Conservation (phyloP, 1,284 basidiomycete species). For the Ustilago tritici region DNA sequence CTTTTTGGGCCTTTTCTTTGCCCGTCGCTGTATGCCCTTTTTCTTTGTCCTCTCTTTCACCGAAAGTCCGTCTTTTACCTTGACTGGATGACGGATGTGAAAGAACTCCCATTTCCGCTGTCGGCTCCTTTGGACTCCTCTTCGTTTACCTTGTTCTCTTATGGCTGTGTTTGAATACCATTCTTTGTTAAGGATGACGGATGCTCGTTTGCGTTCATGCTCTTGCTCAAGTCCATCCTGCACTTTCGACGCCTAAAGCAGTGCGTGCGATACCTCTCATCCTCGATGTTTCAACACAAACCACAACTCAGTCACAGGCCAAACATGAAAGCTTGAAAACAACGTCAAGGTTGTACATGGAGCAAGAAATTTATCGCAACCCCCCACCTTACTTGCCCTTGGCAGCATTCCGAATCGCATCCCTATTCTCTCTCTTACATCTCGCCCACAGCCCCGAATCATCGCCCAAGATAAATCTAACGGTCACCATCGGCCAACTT, state of each 20-base stretch:
- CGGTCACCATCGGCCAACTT: constrained; percentile 93
- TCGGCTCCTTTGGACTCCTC: neutral
- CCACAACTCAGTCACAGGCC: too few relatives aligned
- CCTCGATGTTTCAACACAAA: too few relatives aligned
- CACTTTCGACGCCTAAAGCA: too few relatives aligned
- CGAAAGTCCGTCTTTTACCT: neutral
- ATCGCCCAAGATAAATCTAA: constrained; percentile 86
- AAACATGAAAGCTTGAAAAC: neutral
- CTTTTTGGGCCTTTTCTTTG: too few relatives aligned
- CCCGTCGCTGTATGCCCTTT: neutral
- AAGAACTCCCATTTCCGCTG: neutral
- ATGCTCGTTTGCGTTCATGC: neutral
- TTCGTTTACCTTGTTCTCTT: too few relatives aligned
- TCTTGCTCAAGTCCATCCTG: too few relatives aligned
- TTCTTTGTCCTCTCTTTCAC: neutral
- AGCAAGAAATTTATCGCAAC: neutral
- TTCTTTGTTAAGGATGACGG: neutral
- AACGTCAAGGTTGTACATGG: neutral
- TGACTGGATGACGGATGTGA: too few relatives aligned
- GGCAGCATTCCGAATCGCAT: constrained; percentile 2
- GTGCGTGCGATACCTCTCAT: too few relatives aligned
- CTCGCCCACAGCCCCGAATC: constrained; percentile 64
- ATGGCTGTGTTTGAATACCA: neutral
- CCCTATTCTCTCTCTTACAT: constrained; percentile 53
- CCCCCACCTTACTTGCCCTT: neutral